Evolutionary conservation across 805 yeast genomes (phyloP), one percentile per base, ranked within the genome.

Genomic region (Torulaspora gathmanii): DNA sequence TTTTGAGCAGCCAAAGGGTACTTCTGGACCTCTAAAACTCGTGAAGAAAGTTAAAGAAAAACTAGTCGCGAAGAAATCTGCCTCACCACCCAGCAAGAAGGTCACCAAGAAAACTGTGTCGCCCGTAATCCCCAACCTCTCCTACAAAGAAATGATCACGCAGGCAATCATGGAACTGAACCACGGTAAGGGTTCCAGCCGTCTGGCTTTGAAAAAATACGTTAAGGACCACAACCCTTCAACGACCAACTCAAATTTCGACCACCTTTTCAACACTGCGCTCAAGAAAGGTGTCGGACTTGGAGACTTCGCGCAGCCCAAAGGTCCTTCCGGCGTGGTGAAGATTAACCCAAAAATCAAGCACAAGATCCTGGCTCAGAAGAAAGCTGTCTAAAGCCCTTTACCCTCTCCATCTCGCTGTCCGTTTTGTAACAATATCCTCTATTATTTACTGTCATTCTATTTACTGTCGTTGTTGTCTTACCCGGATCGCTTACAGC

Each of bases 121-220:
- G 2, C 39, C 50, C 28, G 40, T 31, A 12, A 3, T 44, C 33
- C 26, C 46, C n/a, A 35, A 53, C 8, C 45, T 49, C 27, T 54
- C 60, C 15, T 60, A 60, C 39, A 63, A 54, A 46, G 58, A 56
- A 33, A 58, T 60, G 64, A 69, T 72, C 45, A 57, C 61, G 37
- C 75, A 81, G 49, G 93, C 93, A 46, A 75, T 87, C 55, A 60
- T 74, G 34, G 71, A 84, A 39, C 75, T 86, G 58, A 85, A 85
- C 62, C 90, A 85, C 61, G 82, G 95, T 69, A 83, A 77, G 51
- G 95, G 95, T 47, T 80, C 89, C 9, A 64, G 90, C 56, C 90
- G 95, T 67, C 88, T 83, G 66, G 91, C 91, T 13, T 73, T 88
- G 61, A 88, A 88, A 75, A 86, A 86, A 70, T 86, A 80, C 68